phyloP scores from a whole-genome alignment of 805 yeast genomes.

The Millerozyma acaciae region DNA sequence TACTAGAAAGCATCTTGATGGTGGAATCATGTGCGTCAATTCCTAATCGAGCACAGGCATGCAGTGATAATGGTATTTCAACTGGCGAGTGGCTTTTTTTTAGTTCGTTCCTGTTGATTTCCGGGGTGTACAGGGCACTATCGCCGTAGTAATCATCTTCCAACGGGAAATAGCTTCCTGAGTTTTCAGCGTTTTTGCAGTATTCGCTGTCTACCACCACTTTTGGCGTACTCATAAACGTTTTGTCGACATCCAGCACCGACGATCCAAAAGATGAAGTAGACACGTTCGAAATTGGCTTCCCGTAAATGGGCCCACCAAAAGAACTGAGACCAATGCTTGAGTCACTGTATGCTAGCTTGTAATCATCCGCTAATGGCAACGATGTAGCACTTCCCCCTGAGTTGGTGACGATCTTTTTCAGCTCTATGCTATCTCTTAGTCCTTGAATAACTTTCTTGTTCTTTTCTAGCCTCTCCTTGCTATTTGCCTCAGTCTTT shows the following conservation, averaged over 20 bases:
- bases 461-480: constrained; percentile 15
- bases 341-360: background rate
- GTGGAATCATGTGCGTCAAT: constrained; percentile 17
- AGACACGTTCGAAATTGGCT: constrained; percentile 14
- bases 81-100: constrained; percentile 19
- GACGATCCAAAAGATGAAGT: constrained; percentile 24
- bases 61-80: constrained; percentile 24
- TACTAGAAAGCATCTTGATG: constrained; percentile 9
- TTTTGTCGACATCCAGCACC: constrained; percentile 14
- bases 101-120: background rate
- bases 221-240: background rate
- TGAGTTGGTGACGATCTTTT: constrained; percentile 18
- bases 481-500: constrained; percentile 10
- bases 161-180: no score
- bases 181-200: no score
- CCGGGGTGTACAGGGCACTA: constrained; percentile 4
- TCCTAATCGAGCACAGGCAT: constrained; percentile 24
- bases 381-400: constrained; percentile 1
- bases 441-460: constrained; percentile 26
- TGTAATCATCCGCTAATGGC: constrained; percentile 5
- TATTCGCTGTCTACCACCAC: constrained; percentile 4
- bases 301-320: constrained; percentile 2
- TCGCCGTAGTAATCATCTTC: constrained; percentile 8
- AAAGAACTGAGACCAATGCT: no score
- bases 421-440: constrained; percentile 35